A percentile compares a stretch with the other conserved stretches of the same genome.
These are phyloP conservation scores for Nothophytophthora sp. DNA, from an alignment of 352 stramenopile genomes.

Conservation along the genomic window DNA sequence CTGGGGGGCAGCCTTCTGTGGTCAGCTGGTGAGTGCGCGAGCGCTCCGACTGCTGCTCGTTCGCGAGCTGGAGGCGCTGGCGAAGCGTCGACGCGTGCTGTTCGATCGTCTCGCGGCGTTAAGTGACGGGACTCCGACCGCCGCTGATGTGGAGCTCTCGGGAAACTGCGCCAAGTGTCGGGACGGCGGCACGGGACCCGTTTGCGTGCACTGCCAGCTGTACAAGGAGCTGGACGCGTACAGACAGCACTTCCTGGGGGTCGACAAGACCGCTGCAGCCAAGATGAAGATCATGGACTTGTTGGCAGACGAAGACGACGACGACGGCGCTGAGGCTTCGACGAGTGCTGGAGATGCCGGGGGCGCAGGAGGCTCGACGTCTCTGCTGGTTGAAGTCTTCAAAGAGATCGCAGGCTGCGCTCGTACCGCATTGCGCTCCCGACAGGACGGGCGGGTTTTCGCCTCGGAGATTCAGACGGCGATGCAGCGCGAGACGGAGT, in stretches of 20 bases:
- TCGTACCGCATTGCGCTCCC: slow-evolving; percentile 15
- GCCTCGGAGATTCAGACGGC: slow-evolving; percentile 23
- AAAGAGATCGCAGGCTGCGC: slow-evolving; percentile 44
- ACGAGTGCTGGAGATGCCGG: not conserved
- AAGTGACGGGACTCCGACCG: slow-evolving; percentile 37
- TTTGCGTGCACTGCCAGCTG: slow-evolving; percentile 67
- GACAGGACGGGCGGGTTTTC: slow-evolving; percentile 1
- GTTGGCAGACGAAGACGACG: slow-evolving; percentile 12
- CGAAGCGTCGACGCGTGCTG: slow-evolving; percentile 31
- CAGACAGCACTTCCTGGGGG: slow-evolving; percentile 53
- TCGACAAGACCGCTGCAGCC: slow-evolving; percentile 33
- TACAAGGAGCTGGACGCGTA: slow-evolving; percentile 67
- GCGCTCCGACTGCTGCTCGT: slow-evolving; percentile 56
- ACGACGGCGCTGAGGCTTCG: slow-evolving; percentile 2
- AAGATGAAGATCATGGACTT: slow-evolving; percentile 11
- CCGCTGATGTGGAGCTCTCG: slow-evolving; percentile 53
- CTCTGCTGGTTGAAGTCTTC: slow-evolving; percentile 64
- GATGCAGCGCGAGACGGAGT: slow-evolving; percentile 45
- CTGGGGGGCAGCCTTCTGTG: slow-evolving; percentile 47
- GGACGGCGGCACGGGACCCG: slow-evolving; percentile 49
- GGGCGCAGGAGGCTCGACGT: slow-evolving; percentile 11
- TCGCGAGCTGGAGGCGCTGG: slow-evolving; percentile 46
- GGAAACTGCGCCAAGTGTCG: slow-evolving; percentile 73
- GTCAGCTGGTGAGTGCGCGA: slow-evolving; percentile 39
- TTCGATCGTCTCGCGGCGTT: slow-evolving; percentile 38